Conservation (phyloP, 306 rosid species). For the Cucumis melo region DNA sequence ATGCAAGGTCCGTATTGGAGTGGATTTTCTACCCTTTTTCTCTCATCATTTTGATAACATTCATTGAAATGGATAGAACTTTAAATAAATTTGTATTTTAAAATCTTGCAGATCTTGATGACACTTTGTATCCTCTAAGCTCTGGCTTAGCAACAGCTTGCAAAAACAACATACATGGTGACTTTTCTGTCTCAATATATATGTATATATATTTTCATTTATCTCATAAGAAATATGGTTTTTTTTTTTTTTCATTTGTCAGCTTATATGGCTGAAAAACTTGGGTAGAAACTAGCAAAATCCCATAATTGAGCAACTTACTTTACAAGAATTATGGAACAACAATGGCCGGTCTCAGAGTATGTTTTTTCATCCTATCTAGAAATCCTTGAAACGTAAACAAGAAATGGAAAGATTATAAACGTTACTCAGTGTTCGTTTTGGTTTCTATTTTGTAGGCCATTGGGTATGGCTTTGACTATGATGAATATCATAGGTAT, state of each 20-base stretch:
- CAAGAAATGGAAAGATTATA: too few relatives aligned
- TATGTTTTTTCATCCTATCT: constrained; percentile 7
- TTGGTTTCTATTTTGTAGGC: constrained; percentile 41
- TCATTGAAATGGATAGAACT: too few relatives aligned
- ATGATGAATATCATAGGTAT: constrained; percentile 79
- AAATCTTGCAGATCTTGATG: constrained; percentile 67
- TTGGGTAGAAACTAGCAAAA: constrained; percentile 55
- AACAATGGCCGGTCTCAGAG: constrained; percentile 94
- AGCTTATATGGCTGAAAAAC: constrained; percentile 78
- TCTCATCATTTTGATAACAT: neutral
- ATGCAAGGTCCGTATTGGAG: too few relatives aligned
- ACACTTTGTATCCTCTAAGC: constrained; percentile 75
- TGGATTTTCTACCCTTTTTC: neutral
- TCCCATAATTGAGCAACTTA: constrained; percentile 40
- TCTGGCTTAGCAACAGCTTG: constrained; percentile 55
- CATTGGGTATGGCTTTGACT: constrained; percentile 83
- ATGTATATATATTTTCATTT: neutral
- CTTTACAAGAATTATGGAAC: constrained; percentile 86
- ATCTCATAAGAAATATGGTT: neutral
- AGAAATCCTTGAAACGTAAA: too few relatives aligned
- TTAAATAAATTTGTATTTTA: neutral
- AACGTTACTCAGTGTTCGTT: neutral
- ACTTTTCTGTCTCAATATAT: neutral
- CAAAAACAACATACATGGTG: constrained; percentile 65
- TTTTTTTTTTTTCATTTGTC: neutral